Base-by-base conservation (phyloP, 2,329 filamentous ascomycete genomes). In the Thelonectria rubi region DNA sequence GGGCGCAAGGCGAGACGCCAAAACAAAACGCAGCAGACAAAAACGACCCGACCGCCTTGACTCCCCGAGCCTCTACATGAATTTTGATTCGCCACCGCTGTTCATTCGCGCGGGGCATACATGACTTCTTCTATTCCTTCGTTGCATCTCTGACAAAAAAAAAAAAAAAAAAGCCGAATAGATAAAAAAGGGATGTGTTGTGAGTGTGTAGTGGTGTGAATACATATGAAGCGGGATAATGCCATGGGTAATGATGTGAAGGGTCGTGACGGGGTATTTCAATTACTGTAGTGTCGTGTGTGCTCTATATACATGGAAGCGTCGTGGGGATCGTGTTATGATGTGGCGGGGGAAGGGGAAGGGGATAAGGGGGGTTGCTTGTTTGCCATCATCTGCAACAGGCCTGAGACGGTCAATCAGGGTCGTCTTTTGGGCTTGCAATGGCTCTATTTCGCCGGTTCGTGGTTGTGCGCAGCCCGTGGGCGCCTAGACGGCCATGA, bases 401-500 rank as follows among this genome's bases (percentile, higher is more conserved):
- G 42, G 48, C 30, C 34, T 20, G 21, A 12, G 14, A 37, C 18
- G 15, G 45, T 46, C 26, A 32, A n/a, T 46, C 45, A 20, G 18
- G 24, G 26, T 42, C 30, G 59, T 46, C 47, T 52, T 40, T 54
- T 40, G 37, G 15, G 52, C 49, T 47, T 42, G 34, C 26, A 30
- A 30, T 30, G 26, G 26, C 26, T 30, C 26, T 30, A 30, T 30
- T 30, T 30, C 26, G 10, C 26, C 7, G 26, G 15, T 47, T 46
- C 30, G 40, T 32, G 46, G 37, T 47, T 18, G 39, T 18, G 7
- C 5, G 24, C 7, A 18, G 51, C 34, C 34, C 53, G 17, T 45
- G 18, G 70, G 84, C 65, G 79, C 79, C 69, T 84, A 80, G 56
- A 15, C 34, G 6, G 80, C 76, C 83, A 87, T 86, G 70, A 84